phyloP scores from a whole-genome alignment of 2,329 filamentous ascomycete species.

The Ophiostoma tasmaniense region DNA sequence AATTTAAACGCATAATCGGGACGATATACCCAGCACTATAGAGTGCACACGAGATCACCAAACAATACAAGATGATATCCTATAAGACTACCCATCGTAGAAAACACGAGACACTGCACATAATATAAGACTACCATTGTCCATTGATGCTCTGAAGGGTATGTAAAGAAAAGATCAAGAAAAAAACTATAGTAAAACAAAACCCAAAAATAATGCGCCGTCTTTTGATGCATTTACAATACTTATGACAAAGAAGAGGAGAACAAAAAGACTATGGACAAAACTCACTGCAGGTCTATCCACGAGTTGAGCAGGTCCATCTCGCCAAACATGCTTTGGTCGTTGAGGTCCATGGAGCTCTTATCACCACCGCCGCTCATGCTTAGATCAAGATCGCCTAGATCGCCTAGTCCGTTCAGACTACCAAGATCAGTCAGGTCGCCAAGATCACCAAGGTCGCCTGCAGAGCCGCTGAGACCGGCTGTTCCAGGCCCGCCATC shows the following conservation, averaged over 20 bases:
- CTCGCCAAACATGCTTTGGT: conserved; percentile 23
- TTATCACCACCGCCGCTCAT: conserved; percentile 10
- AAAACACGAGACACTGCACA: too few relatives aligned
- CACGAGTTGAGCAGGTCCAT: conserved; percentile 22
- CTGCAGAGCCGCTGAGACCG: conserved; percentile 1
- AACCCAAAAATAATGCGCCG: background rate
- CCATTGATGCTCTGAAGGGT: background rate
- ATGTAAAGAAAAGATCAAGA: background rate
- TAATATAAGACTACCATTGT: background rate
- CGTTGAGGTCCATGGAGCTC: conserved; percentile 16
- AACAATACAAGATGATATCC: background rate
- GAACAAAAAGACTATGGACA: background rate
- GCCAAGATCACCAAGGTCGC: conserved; percentile 18
- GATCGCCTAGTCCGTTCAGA: conserved; percentile 14
- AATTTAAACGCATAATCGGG: background rate
- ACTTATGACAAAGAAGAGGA: background rate
- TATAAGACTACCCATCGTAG: too few relatives aligned
- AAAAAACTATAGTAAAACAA: background rate
- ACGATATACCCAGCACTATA: background rate
- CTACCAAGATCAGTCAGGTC: conserved; percentile 15
- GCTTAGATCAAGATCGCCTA: conserved; percentile 16
- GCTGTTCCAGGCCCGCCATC: background rate
- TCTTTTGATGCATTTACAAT: background rate
- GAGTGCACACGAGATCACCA: background rate
- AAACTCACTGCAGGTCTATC: conserved; percentile 19